Conservation (phyloP, 2,329 filamentous ascomycete genomes). For the Myriosclerotinia duriaeana region DNA sequence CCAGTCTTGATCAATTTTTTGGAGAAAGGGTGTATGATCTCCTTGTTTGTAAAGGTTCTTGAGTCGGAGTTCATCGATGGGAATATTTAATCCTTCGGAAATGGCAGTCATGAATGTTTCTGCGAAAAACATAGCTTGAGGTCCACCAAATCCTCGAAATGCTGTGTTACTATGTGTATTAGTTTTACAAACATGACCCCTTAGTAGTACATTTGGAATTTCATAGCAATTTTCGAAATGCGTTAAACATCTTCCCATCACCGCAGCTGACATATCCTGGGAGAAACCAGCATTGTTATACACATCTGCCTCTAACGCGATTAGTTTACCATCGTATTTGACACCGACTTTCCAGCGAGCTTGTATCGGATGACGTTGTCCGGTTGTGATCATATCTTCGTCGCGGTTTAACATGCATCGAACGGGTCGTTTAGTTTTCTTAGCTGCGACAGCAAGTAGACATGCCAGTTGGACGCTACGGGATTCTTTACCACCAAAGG, state of each 20-base stretch:
- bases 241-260: constrained; percentile 79
- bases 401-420: constrained; percentile 94
- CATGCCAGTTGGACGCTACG: constrained; percentile 79
- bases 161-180: constrained; percentile 83
- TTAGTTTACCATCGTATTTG: constrained; percentile 83
- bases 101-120: constrained; percentile 87
- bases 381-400: constrained; percentile 87
- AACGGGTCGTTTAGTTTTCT: constrained; percentile 77
- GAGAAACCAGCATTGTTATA: constrained; percentile 88
- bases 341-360: constrained; percentile 88
- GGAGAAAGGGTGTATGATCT: constrained; percentile 85
- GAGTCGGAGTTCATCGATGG: constrained; percentile 73
- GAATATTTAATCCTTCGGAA: constrained; percentile 79
- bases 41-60: constrained; percentile 81
- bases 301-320: constrained; percentile 83
- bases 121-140: constrained; percentile 90
- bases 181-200: constrained; percentile 83
- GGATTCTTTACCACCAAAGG: constrained; percentile 92
- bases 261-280: constrained; percentile 61
- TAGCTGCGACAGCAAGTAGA: constrained; percentile 79
- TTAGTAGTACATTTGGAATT: constrained; percentile 79
- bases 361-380: constrained; percentile 89
- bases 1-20: constrained; percentile 76
- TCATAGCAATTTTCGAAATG: constrained; percentile 85
- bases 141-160: constrained; percentile 92